Base-by-base conservation (phyloP, 106 monocot genomes). In the Dioscorea alata region DNA sequence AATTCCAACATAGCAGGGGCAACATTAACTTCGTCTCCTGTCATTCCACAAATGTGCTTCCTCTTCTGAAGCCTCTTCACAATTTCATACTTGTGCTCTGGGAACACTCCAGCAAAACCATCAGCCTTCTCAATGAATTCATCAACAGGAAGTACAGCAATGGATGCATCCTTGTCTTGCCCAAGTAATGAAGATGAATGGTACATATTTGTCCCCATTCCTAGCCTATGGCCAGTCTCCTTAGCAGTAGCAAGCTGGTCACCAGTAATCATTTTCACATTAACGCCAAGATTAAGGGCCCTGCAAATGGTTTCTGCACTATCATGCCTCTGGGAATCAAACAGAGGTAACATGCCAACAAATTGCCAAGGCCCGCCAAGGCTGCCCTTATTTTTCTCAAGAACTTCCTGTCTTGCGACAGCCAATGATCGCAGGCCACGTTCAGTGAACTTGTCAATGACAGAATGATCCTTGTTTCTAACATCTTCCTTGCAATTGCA, bases 201-300 rank as follows among this genome's bases (percentile, higher is more conserved):
- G 35, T 88, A 88, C 87, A 88, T 83, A 68, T 88, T 84, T 18
- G 80, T 83, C 2, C 87, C 87, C 88, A 88, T 88, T 12, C 88
- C 88, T 57, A 88, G 84, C 62, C 84, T 88, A 64, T 84, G 57
- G 23, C 88, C 88, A 1, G 84, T 88, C 71, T 88, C 88, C 84
- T 88, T 88, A 2, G 84, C 88, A 68, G 84, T 88, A 31, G 84
- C 82, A 13, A 88, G 84, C 69, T 88, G 88, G 67, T 88, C 88
- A 57, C 84, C 88, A 28, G 91, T 92, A 60, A 92, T 92, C 91
- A 92, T 92, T 75, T 88, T 92, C 18, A 92, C 91, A 61, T 92
- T 92, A 17, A 92, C 91, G 20, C 88, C 91, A 65, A 92, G 87
- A 66, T 92, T 85, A 23, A 92, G 87, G 68, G 91, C 91, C 65